These are phyloP conservation scores for Solanum sejunctum DNA, from an alignment of 257 asterid genomes.

Conservation along the genomic window DNA sequence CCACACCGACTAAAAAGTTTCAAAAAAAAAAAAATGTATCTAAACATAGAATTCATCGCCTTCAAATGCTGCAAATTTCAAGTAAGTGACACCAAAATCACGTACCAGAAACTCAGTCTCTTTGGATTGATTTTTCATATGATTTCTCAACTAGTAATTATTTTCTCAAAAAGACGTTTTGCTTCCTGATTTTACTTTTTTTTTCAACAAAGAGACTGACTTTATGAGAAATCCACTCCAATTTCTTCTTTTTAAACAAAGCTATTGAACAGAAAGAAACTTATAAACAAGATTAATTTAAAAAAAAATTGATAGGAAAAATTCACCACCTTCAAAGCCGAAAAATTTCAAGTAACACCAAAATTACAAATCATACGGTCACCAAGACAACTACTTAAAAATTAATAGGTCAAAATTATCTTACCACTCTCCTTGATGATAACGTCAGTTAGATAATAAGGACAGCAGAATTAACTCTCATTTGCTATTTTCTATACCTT, in stretches of 20 bases:
- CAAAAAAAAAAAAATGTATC: not conserved
- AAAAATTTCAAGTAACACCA: not conserved
- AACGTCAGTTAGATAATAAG: not conserved
- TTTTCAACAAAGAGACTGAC: not conserved
- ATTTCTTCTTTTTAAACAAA: not conserved
- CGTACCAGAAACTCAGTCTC: not conserved
- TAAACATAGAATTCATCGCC: not conserved
- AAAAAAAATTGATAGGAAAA: not conserved
- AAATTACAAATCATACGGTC: not conserved
- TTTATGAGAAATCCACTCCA: not conserved
- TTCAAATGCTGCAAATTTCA: not conserved
- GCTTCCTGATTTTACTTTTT: not conserved
- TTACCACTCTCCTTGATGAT: not conserved
- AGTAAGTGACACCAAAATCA: not conserved
- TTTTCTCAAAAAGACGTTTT: not conserved
- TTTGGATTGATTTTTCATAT: not conserved
- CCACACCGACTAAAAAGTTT: not conserved
- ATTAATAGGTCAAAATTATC: not conserved
- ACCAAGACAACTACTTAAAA: not conserved
- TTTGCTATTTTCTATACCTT: not conserved
- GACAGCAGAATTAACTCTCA: not conserved
- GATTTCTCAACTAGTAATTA: not conserved
- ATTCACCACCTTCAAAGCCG: too few relatives aligned
- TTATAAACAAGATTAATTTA: not conserved
- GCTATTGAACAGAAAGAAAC: not conserved